phyloP scores from a whole-genome alignment of 257 asterid species.

The Gentiana macrophylla region DNA sequence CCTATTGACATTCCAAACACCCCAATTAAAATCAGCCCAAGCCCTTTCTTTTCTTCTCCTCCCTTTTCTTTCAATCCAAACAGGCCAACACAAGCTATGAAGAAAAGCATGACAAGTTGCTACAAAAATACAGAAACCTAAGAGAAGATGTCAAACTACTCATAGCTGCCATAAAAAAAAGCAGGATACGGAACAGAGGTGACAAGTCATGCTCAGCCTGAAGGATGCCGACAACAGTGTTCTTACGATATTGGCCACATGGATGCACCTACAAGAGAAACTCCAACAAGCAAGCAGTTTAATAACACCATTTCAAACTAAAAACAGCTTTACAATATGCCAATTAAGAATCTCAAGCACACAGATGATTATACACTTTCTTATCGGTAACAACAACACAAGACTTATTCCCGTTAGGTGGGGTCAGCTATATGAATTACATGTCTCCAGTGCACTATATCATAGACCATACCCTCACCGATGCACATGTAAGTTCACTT shows the following conservation, averaged over 20 bases:
- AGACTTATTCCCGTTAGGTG: no score
- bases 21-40: no score
- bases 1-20: no score
- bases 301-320: not conserved
- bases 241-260: slow-evolving; percentile 97
- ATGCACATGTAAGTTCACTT: no score
- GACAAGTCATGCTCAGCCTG: slow-evolving; percentile 89
- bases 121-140: not conserved
- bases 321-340: not conserved
- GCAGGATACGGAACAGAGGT: slow-evolving; percentile 89
- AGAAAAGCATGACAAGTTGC: not conserved
- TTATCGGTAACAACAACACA: no score
- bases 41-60: no score
- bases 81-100: no score
- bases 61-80: no score
- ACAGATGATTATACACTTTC: no score
- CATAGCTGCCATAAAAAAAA: slow-evolving; percentile 9
- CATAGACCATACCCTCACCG: no score
- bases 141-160: not conserved
- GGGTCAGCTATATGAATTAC: no score
- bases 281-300: not conserved
- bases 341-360: not conserved
- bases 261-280: slow-evolving; percentile 69
- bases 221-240: slow-evolving; percentile 86
- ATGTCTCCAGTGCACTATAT: no score